These are phyloP conservation scores for Trapa bicornis DNA, from an alignment of 345 rosid species.

Conservation along the genomic window DNA sequence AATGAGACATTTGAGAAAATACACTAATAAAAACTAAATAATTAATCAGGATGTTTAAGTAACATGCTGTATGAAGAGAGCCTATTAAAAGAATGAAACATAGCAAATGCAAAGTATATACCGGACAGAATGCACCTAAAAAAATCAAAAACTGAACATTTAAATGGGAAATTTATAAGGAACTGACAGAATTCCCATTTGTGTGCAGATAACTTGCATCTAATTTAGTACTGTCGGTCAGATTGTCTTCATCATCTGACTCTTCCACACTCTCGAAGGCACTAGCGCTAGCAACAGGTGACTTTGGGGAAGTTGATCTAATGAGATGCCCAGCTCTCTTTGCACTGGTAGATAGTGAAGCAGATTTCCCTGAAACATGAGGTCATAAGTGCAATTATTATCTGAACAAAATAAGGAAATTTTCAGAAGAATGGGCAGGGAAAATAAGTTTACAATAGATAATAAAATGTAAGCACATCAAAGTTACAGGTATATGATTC, in stretches of 20 bases:
- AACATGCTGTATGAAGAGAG: neutral
- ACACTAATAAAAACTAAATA: neutral
- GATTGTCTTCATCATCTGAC: slow-evolving; percentile 83
- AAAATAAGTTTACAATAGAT: neutral
- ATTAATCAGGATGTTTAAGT: neutral
- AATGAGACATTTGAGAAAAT: slow-evolving; percentile 9
- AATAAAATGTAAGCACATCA: neutral
- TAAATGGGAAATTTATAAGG: neutral
- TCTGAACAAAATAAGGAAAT: neutral
- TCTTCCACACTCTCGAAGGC: slow-evolving; percentile 87
- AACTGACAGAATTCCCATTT: slow-evolving; percentile 75
- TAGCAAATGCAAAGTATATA: neutral
- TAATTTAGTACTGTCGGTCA: slow-evolving; percentile 46
- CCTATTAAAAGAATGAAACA: neutral
- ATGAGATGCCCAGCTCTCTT: slow-evolving; percentile 53
- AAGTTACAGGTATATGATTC: neutral
- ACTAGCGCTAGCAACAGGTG: slow-evolving; percentile 91
- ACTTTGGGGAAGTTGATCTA: slow-evolving; percentile 80
- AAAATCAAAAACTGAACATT: neutral
- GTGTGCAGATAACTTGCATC: slow-evolving; percentile 52
- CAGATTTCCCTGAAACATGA: slow-evolving; percentile 44
- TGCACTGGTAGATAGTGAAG: slow-evolving; percentile 33
- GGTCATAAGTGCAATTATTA: neutral
- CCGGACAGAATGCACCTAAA: neutral
- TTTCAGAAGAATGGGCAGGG: neutral